A percentile compares a stretch with the other conserved stretches of the same genome.
Evolutionary conservation across 768 basidiomycete species (phyloP).

Genomic region (Trametes sanguinea): DNA sequence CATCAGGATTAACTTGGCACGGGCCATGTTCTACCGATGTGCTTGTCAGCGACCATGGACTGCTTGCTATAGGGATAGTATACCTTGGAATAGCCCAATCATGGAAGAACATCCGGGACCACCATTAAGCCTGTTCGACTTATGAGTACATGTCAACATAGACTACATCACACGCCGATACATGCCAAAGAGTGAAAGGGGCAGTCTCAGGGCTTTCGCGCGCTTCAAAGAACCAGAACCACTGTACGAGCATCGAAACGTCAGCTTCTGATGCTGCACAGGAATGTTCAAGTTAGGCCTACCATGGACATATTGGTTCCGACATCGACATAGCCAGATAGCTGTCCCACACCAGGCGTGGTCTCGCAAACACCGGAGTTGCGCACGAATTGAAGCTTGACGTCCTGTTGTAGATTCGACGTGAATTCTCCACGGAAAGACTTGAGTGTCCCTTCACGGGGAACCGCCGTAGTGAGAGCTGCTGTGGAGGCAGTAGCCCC

Average conservation of each 20-base stretch:
- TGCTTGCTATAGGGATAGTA: not conserved
- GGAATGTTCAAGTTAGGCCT: not conserved
- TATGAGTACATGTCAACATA: not conserved
- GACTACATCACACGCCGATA: no score
- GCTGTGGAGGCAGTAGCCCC: not conserved
- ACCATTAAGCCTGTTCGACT: conserved; percentile 32
- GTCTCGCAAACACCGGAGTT: conserved; percentile 70
- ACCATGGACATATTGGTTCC: conserved; percentile 62
- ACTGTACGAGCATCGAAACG: conserved; percentile 38
- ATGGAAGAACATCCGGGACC: conserved; percentile 43
- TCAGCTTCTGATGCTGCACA: not conserved
- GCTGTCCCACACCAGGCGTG: conserved; percentile 57
- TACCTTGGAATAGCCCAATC: conserved; percentile 68
- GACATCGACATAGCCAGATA: conserved; percentile 64
- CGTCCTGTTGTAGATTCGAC: conserved; percentile 26
- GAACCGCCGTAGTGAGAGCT: not conserved
- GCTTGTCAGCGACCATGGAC: not conserved
- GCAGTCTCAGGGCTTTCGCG: conserved; percentile 59
- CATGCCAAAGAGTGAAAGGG: conserved; percentile 65
- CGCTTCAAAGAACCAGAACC: conserved; percentile 78
- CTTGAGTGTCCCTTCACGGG: not conserved
- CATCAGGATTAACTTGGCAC: conserved; percentile 58
- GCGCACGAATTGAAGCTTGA: conserved; percentile 48
- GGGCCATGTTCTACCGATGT: conserved; percentile 57
- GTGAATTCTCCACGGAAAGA: conserved; percentile 20